Conservation (phyloP, 2,329 filamentous ascomycete species). For the Cladosporium sp. region DNA sequence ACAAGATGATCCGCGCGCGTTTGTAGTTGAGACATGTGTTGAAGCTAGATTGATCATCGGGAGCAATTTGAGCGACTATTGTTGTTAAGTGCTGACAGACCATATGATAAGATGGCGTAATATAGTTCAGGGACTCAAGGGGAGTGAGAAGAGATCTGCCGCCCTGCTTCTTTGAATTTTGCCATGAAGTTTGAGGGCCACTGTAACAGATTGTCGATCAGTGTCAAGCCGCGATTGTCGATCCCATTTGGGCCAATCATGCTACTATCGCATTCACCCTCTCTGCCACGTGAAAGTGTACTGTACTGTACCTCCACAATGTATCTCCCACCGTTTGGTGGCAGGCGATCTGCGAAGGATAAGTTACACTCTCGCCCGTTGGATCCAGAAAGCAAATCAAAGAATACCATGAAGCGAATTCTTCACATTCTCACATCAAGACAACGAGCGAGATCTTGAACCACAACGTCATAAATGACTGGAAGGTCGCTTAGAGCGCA, state of each 20-base stretch:
- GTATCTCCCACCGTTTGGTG: neutral
- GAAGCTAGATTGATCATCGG: neutral
- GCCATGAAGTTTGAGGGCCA: neutral
- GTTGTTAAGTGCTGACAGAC: neutral
- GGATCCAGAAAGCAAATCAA: neutral
- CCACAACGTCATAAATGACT: neutral
- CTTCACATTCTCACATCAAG: neutral
- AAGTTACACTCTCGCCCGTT: neutral
- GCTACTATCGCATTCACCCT: neutral
- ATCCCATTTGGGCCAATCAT: neutral
- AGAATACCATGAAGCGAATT: neutral
- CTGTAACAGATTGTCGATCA: neutral
- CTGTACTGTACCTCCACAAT: too few species aligned
- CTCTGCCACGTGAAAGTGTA: neutral
- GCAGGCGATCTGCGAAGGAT: neutral
- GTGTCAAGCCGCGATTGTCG: neutral
- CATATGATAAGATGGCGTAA: neutral
- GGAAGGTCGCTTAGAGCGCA: neutral
- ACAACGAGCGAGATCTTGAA: neutral
- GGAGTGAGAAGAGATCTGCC: neutral
- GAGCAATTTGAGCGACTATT: neutral
- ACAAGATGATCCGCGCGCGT: slow-evolving; percentile 28
- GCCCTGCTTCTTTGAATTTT: neutral
- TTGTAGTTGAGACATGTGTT: slow-evolving; percentile 22
- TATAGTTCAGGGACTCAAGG: neutral